Conservation (phyloP, 768 basidiomycete genomes). For the Psilocybe cyanescens region DNA sequence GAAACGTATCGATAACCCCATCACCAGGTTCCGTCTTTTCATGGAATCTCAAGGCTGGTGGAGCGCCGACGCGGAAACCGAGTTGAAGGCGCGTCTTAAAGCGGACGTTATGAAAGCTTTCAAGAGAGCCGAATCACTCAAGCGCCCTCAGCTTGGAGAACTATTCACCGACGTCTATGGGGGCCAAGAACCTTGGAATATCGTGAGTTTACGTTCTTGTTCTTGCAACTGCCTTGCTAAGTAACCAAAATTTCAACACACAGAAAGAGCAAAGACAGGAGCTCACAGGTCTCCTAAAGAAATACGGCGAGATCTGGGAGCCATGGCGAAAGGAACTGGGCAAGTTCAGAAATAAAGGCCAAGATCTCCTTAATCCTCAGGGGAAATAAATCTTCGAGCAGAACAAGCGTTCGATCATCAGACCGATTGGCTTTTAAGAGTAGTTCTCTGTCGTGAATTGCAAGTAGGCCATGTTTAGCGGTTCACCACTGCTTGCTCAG, state of each 20-base stretch:
- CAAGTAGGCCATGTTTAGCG: too few relatives aligned
- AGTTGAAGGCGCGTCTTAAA: constrained; percentile 68
- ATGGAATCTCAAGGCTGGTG: constrained; percentile 88
- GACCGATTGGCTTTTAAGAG: not conserved
- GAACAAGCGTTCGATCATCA: not conserved
- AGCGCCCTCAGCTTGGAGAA: constrained; percentile 72
- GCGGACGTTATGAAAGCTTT: constrained; percentile 80
- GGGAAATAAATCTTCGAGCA: not conserved
- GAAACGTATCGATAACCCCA: constrained; percentile 90
- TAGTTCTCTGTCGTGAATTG: too few relatives aligned
- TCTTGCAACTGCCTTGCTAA: not conserved
- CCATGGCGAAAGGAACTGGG: constrained; percentile 83
- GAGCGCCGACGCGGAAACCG: constrained; percentile 74
- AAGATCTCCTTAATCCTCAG: constrained; percentile 47
- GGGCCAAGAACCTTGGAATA: constrained; percentile 82
- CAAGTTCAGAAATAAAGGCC: constrained; percentile 75
- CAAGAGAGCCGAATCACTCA: constrained; percentile 72
- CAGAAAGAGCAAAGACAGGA: constrained; percentile 88
- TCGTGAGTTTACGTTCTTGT: constrained; percentile 54
- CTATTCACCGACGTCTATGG: constrained; percentile 90
- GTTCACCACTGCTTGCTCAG: too few relatives aligned
- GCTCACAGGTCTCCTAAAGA: constrained; percentile 69
- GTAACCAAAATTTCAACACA: not conserved
- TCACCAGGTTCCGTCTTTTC: constrained; percentile 82
- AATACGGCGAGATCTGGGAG: constrained; percentile 87